Conservation (phyloP, 176 grass and related monocot genomes). For the Chloris gayana region DNA sequence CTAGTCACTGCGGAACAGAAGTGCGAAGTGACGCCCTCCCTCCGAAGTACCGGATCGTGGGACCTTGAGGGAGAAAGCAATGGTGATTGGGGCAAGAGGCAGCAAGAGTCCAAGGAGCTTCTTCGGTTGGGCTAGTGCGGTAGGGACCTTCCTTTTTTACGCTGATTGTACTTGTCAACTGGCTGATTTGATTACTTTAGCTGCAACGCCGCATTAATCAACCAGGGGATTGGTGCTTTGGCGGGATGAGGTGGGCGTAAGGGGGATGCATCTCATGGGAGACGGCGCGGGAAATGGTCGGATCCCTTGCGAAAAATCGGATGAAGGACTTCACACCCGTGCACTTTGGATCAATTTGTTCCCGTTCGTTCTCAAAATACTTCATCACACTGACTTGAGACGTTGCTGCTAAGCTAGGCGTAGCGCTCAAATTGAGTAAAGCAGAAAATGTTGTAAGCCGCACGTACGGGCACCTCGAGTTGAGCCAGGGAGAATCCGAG, state of each 20-base stretch:
- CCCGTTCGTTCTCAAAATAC: background rate
- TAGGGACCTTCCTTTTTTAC: background rate
- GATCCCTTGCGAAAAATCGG: background rate
- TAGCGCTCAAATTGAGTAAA: background rate
- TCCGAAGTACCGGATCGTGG: background rate
- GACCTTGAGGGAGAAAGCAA: conserved; percentile 18
- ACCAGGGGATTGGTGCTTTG: background rate
- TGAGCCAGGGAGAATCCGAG: background rate
- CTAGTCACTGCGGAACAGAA: background rate
- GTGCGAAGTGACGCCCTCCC: background rate
- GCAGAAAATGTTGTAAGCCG: background rate
- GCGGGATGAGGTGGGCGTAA: background rate
- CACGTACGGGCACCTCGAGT: background rate
- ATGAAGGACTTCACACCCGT: too few relatives aligned
- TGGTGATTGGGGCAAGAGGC: conserved; percentile 3
- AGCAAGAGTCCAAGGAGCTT: conserved; percentile 8
- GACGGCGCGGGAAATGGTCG: background rate
- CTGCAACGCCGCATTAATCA: background rate
- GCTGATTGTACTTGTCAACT: background rate
- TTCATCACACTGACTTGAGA: background rate
- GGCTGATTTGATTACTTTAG: conserved; percentile 9
- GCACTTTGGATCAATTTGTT: too few relatives aligned
- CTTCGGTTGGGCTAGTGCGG: background rate
- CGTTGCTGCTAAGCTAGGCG: background rate
- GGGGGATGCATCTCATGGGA: conserved; percentile 2